These are phyloP conservation scores for Claviceps spartinae DNA, from an alignment of 2,329 filamentous ascomycete species.

Conservation along the genomic window DNA sequence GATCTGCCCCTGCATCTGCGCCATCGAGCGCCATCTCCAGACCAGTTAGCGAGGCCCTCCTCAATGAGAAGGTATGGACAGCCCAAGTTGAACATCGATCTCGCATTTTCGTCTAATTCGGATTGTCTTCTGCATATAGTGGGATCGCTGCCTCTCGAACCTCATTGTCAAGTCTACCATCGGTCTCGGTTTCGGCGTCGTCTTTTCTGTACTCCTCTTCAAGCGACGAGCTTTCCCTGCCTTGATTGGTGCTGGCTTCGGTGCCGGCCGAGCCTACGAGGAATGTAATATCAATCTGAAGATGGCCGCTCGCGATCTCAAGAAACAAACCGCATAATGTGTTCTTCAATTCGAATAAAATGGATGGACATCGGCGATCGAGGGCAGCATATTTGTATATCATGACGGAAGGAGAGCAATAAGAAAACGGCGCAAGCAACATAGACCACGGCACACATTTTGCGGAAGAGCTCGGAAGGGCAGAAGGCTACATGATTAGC, in stretches of 20 bases:
- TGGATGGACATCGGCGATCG: constrained; percentile 1
- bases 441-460: constrained; percentile 7
- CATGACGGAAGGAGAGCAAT: constrained; percentile 12
- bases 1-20: constrained; percentile 32
- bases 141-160: constrained; percentile 97
- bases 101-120: constrained; percentile 6
- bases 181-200: constrained; percentile 91
- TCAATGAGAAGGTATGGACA: constrained; percentile 86
- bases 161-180: constrained; percentile 93
- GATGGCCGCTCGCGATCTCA: constrained; percentile 44
- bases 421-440: constrained; percentile 6
- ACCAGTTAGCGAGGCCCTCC: constrained; percentile 91
- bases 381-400: constrained; percentile 13
- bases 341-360: not conserved
- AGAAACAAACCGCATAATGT: constrained; percentile 32
- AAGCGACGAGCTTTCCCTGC: constrained; percentile 96
- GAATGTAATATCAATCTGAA: constrained; percentile 82
- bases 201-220: constrained; percentile 97
- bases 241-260: constrained; percentile 88
- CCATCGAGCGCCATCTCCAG: constrained; percentile 54
- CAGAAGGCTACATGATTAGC: not conserved
- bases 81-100: not conserved
- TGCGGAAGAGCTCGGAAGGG: not conserved
- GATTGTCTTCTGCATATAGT: constrained; percentile 39
- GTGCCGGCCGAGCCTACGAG: constrained; percentile 91